A percentile compares a stretch with the other conserved stretches of the same genome.
Conservation (phyloP, 371 early-diverging fungal genomes). For the Blastocladiella emersonii region DNA sequence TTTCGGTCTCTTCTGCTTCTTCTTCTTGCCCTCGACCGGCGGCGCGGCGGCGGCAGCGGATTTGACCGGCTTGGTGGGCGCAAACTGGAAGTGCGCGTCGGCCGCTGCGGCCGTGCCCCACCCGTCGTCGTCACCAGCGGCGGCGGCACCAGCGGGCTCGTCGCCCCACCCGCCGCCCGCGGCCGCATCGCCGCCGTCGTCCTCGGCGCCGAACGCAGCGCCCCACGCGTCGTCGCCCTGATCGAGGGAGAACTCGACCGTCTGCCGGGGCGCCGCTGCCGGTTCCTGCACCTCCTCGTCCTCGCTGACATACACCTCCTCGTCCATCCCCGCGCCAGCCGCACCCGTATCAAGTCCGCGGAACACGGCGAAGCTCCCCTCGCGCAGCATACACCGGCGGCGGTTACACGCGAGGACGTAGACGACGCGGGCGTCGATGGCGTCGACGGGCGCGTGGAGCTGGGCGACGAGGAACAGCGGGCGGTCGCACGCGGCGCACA, state of each 20-base stretch:
- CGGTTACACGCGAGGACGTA: constrained; percentile 68
- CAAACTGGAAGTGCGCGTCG: background rate
- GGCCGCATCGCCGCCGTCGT: background rate
- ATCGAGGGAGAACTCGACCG: background rate
- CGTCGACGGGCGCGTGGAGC: constrained; percentile 53
- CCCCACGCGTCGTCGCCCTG: background rate
- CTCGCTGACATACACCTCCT: background rate
- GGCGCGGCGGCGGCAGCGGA: background rate
- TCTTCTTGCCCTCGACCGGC: background rate
- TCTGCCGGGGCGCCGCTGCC: background rate
- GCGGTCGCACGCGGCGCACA: constrained; percentile 22
- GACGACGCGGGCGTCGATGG: constrained; percentile 49
- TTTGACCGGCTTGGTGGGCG: background rate
- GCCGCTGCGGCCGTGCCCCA: background rate
- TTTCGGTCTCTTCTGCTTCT: background rate
- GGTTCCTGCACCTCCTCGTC: background rate
- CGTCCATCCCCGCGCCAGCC: background rate
- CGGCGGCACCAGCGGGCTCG: background rate
- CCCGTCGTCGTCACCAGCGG: background rate
- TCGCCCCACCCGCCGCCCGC: background rate
- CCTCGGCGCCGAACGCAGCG: background rate
- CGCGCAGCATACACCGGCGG: constrained; percentile 47
- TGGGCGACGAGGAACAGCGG: constrained; percentile 52
- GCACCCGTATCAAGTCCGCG: background rate
- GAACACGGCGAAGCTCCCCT: constrained; percentile 32